Evolutionary conservation across 495 filamentous ascomycete species (phyloP).

Genomic region (Bacidia rubella): DNA sequence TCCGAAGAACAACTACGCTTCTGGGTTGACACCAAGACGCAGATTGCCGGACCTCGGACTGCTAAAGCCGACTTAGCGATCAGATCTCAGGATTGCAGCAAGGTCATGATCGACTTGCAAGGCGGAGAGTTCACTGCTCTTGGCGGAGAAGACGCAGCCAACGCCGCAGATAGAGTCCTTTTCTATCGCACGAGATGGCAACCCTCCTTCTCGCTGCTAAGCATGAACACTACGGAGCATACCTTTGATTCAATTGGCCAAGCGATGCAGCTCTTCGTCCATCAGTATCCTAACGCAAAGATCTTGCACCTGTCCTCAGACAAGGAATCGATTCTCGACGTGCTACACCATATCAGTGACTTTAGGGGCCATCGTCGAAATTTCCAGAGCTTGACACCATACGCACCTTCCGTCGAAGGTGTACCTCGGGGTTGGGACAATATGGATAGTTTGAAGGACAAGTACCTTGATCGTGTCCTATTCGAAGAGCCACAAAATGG

Average conservation of each 20-base stretch:
- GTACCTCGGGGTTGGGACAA: background rate
- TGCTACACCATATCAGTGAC: slow-evolving; percentile 2
- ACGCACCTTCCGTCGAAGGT: background rate
- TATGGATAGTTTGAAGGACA: slow-evolving; percentile 3
- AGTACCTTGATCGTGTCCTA: slow-evolving; percentile 6
- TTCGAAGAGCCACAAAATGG: slow-evolving; percentile 8
- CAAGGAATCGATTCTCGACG: slow-evolving; percentile 4
- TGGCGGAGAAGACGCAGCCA: slow-evolving; percentile 10
- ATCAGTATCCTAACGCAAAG: slow-evolving; percentile 14
- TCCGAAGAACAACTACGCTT: slow-evolving; percentile 9
- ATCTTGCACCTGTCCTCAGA: slow-evolving; percentile 16
- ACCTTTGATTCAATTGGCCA: slow-evolving; percentile 6
- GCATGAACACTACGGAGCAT: slow-evolving; percentile 1
- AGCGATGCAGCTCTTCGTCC: slow-evolving; percentile 15
- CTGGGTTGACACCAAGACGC: slow-evolving; percentile 13
- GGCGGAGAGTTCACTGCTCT: slow-evolving; percentile 16
- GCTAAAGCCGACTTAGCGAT: slow-evolving; percentile 15
- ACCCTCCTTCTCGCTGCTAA: slow-evolving; percentile 13
- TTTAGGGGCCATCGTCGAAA: slow-evolving; percentile 5
- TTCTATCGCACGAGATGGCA: slow-evolving; percentile 19
- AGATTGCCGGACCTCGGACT: slow-evolving; percentile 15
- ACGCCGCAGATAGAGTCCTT: slow-evolving; percentile 6
- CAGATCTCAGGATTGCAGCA: slow-evolving; percentile 11
- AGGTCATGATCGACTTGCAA: slow-evolving; percentile 16
- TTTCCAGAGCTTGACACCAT: slow-evolving; percentile 13